phyloP scores from a whole-genome alignment of 352 stramenopile species.

The Globisporangium apiculatum region DNA sequence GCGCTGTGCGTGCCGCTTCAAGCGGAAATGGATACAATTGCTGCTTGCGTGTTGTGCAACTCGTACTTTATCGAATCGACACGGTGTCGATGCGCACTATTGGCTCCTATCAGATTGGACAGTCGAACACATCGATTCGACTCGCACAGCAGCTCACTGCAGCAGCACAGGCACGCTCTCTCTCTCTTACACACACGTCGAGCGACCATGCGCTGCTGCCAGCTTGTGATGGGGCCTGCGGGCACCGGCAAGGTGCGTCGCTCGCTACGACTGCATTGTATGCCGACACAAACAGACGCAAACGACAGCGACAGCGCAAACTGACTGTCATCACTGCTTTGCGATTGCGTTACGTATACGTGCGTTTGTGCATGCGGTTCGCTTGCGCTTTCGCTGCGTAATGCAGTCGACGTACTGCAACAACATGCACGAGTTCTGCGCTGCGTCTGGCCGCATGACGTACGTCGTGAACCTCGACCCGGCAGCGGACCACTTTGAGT shows the following conservation, averaged over 20 bases:
- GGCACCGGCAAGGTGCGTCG: conserved; percentile 82
- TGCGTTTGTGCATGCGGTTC: not conserved
- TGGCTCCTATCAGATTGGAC: no score
- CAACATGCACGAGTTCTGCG: conserved; percentile 91
- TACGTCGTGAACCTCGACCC: conserved; percentile 98
- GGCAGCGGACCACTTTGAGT: conserved; percentile 88
- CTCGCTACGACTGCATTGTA: not conserved
- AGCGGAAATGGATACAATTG: not conserved
- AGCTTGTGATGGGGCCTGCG: conserved; percentile 89
- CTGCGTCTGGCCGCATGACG: conserved; percentile 76
- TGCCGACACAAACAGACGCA: no score
- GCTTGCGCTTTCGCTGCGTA: not conserved
- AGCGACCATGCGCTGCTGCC: conserved; percentile 74
- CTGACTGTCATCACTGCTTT: not conserved
- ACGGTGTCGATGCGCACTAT: not conserved
- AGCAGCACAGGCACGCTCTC: no score
- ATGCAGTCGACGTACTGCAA: conserved; percentile 89
- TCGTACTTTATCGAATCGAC: not conserved
- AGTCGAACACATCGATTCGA: not conserved
- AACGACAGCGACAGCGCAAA: no score
- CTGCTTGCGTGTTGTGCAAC: no score
- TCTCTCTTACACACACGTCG: not conserved
- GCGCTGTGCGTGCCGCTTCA: not conserved
- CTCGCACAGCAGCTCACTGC: no score
- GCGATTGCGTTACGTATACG: not conserved